Evolutionary conservation across 805 yeast genomes (phyloP).

Genomic region (Sugiyamaella marilandica): DNA sequence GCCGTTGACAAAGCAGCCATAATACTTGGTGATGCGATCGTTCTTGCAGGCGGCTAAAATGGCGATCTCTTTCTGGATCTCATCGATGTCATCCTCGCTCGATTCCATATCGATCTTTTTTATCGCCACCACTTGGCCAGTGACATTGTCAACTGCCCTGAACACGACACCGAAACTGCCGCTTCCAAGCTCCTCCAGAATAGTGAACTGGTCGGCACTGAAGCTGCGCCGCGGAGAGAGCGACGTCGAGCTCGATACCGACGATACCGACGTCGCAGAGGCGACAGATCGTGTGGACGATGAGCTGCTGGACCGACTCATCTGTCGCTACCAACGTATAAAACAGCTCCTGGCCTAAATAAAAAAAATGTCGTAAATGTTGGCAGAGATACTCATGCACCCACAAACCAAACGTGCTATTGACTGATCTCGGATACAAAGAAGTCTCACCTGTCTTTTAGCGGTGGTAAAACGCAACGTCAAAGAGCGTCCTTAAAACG

Average conservation of each 20-base stretch:
- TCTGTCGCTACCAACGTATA: neutral
- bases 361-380: no score
- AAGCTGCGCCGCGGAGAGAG: conserved; percentile 18
- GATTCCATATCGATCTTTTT: conserved; percentile 61
- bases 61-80: conserved; percentile 67
- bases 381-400: no score
- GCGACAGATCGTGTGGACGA: conserved; percentile 12
- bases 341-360: neutral
- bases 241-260: conserved; percentile 6
- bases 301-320: conserved; percentile 7
- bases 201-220: conserved; percentile 42
- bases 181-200: conserved; percentile 57
- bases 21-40: conserved; percentile 58
- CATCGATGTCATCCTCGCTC: conserved; percentile 60
- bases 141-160: conserved; percentile 47
- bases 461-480: no score
- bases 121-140: conserved; percentile 17
- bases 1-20: conserved; percentile 67
- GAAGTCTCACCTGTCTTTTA: no score
- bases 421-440: neutral
- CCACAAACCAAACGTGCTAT: no score
- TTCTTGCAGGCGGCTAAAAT: conserved; percentile 63
- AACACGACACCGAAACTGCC: conserved; percentile 80
- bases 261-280: conserved; percentile 13
- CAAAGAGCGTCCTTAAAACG: no score